These are phyloP conservation scores for Epichloe amarillans DNA, from an alignment of 2,329 filamentous ascomycete species.

Conservation along the genomic window DNA sequence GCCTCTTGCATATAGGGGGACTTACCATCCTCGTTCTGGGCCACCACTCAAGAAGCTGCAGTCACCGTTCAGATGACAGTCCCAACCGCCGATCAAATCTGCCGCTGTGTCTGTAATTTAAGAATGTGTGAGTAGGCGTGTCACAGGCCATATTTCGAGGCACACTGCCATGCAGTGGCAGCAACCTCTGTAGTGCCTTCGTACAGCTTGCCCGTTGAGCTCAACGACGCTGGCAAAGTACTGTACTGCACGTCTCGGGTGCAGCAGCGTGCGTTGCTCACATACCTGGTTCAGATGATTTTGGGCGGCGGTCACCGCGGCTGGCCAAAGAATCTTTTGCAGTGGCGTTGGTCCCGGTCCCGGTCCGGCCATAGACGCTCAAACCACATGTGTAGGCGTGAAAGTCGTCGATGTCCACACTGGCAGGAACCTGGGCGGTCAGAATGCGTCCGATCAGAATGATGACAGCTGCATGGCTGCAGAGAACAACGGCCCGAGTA, in stretches of 20 bases:
- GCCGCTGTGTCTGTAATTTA: constrained; percentile 4
- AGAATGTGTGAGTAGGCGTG: background rate
- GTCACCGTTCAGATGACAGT: constrained; percentile 67
- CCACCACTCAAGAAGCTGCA: constrained; percentile 70
- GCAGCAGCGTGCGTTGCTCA: background rate
- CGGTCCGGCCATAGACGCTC: constrained; percentile 43
- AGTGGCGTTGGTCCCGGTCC: constrained; percentile 2
- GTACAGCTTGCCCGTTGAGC: background rate
- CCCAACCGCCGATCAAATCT: constrained; percentile 55
- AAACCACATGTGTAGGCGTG: constrained; percentile 72
- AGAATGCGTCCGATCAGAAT: constrained; percentile 76
- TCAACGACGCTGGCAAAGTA: background rate
- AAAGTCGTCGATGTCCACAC: constrained; percentile 66
- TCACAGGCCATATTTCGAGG: background rate
- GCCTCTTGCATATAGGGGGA: constrained; percentile 8
- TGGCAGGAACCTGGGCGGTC: constrained; percentile 63
- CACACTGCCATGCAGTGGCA: background rate
- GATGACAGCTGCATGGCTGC: constrained; percentile 78
- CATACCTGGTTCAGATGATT: constrained; percentile 1
- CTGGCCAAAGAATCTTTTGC: background rate
- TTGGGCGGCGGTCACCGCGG: constrained; percentile 1
- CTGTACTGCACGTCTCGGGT: background rate
- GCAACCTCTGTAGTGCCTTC: background rate
- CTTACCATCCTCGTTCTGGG: constrained; percentile 78
- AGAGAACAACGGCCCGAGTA: constrained; percentile 62